These are phyloP conservation scores for Fistulifera solaris DNA, from an alignment of 108 stramenopile species.

Conservation along the genomic window DNA sequence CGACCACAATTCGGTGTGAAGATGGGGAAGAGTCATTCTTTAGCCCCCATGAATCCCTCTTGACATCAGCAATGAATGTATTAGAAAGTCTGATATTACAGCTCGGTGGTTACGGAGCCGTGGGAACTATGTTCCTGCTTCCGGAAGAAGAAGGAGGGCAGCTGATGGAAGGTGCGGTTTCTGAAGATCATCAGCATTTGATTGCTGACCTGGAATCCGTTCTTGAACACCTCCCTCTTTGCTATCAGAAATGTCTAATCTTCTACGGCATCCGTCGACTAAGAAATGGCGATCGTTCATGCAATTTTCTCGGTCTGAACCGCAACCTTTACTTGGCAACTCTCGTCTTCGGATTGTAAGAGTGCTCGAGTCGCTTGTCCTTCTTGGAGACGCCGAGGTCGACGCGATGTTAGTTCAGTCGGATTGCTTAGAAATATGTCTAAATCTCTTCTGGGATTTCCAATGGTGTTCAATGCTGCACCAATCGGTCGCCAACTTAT, in stretches of 20 bases:
- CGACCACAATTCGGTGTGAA: slow-evolving; percentile 11
- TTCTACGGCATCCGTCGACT: slow-evolving; percentile 20
- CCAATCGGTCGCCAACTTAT: slow-evolving; percentile 85
- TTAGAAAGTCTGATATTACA: slow-evolving; percentile 79
- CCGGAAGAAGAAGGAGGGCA: slow-evolving; percentile 10
- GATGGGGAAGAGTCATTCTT: slow-evolving; percentile 28
- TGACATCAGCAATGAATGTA: slow-evolving; percentile 76
- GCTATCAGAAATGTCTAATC: slow-evolving; percentile 1
- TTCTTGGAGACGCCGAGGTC: slow-evolving; percentile 56
- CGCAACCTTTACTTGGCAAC: slow-evolving; percentile 59
- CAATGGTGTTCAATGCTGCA: slow-evolving; percentile 93
- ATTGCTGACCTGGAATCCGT: slow-evolving; percentile 10
- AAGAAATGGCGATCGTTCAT: slow-evolving; percentile 47
- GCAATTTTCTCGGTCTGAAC: slow-evolving; percentile 47
- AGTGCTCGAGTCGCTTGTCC: slow-evolving; percentile 71
- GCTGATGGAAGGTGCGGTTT: not conserved
- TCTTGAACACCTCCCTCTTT: slow-evolving; percentile 4
- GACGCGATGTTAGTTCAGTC: slow-evolving; percentile 59
- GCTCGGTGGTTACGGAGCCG: slow-evolving; percentile 80
- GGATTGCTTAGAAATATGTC: slow-evolving; percentile 61
- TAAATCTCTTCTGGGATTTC: slow-evolving; percentile 92
- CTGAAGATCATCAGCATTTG: slow-evolving; percentile 1
- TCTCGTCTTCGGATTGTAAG: slow-evolving; percentile 75
- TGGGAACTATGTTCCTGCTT: slow-evolving; percentile 20
- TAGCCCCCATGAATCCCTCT: slow-evolving; percentile 48